A percentile compares a stretch with the other conserved stretches of the same genome.
Conservation (phyloP, 2,329 filamentous ascomycete species). For the Colletotrichum lupini region DNA sequence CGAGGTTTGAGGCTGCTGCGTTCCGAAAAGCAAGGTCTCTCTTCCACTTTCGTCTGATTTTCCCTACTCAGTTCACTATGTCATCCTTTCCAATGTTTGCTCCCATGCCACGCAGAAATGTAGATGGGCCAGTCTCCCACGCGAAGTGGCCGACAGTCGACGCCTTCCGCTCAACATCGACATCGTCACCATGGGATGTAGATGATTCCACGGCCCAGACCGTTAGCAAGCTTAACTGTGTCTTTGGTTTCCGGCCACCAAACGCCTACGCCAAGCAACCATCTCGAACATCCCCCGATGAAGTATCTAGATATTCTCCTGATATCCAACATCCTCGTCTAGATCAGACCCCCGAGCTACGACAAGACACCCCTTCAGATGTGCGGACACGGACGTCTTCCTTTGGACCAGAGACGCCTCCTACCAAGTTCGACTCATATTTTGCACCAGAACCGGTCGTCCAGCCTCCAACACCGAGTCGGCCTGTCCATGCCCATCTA, state of each 20-base stretch:
- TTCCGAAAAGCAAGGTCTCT: conserved; percentile 19
- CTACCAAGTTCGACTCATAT: conserved; percentile 20
- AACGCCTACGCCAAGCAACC: conserved; percentile 9
- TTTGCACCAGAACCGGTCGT: conserved; percentile 25
- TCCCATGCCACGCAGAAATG: conserved; percentile 27
- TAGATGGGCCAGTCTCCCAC: conserved; percentile 27
- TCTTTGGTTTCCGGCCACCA: conserved; percentile 26
- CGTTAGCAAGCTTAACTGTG: conserved; percentile 27
- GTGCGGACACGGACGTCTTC: conserved; percentile 26
- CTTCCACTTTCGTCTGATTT: conserved; percentile 21
- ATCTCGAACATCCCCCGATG: conserved; percentile 5
- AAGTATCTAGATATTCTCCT: conserved; percentile 18
- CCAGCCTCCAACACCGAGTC: conserved; percentile 22
- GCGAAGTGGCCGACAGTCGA: conserved; percentile 28
- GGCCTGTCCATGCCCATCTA: conserved; percentile 9
- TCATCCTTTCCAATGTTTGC: conserved; percentile 20
- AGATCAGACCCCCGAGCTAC: conserved; percentile 26
- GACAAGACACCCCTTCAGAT: conserved; percentile 30
- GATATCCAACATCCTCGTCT: conserved; percentile 5
- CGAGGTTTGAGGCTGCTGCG: conserved; percentile 9
- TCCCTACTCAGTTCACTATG: conserved; percentile 8
- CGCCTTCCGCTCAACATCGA: conserved; percentile 1
- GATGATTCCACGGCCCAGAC: conserved; percentile 31
- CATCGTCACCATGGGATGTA: conserved; percentile 18
- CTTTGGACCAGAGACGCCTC: conserved; percentile 29